Evolutionary conservation across 2,329 filamentous ascomycete species (phyloP), one percentile per base, ranked within the genome.

Genomic region (Xylaria sp.): DNA sequence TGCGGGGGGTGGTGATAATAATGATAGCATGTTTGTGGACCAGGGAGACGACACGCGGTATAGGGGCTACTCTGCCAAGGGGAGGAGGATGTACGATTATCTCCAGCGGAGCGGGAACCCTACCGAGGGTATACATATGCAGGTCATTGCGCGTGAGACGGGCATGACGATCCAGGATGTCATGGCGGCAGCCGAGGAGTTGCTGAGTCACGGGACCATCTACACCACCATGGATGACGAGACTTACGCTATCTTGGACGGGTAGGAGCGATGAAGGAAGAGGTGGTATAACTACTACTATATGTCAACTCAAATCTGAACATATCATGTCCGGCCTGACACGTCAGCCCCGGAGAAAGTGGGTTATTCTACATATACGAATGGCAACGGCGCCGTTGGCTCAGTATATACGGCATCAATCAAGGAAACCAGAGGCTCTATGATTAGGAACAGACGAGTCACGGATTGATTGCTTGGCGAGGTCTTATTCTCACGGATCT

Each of bases 211-310:
- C 63, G 93, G 94, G 34, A 78, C 93, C 74, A 93, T 97, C 72
- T 99, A 93, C 81, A 93, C 93, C 32, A 99, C 97, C 10, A 87
- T 97, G 7, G 94, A 98, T 80, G 95, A 98, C 76, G 87, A 93
- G 80, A 98, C 95, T 0, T 98, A 93, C 91, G 93, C 93, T 50
- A 84, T 97, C 70, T 83, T 97, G 68, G 93, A 97, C 67, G 88
- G 68, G 13, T 74, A 76, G 39, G 74, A 58, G 67, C 50, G n/a
- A 46, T 55, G 45, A 15, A 28, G 25, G 28, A 25, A 28, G 20
- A n/a, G 23, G 43, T 12, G 1, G 20, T 28, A n/a, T 9, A 45
- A 6, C 18, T 15, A 30, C 30, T 55, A 30, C 34, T n/a, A 18
- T 46, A 34, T 32, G 25, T 43, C 58, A 34, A 30, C 9, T 13